Evolutionary conservation across 1,284 basidiomycete genomes (phyloP), one percentile per base, ranked within the genome.

Genomic region (Trichosporon sp.): DNA sequence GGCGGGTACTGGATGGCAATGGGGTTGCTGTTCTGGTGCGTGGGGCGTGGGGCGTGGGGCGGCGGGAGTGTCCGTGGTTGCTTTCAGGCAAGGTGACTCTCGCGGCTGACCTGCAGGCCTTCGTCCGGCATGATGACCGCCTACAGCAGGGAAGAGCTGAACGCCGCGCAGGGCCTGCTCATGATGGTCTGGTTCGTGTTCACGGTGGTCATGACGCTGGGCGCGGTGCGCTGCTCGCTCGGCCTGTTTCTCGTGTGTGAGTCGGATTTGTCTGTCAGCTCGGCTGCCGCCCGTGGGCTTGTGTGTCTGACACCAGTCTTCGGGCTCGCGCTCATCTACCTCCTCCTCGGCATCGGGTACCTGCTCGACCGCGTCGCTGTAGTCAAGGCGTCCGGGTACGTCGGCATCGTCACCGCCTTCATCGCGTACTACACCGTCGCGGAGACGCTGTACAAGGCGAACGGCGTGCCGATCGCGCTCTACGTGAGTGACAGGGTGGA

Each of bases 1-100:
- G 91, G 90, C 62, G 89, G 87, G 0, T 93, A 92, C 85, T 92
- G 91, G 90, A 84, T 92, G 81, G 91, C 90, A 1, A 91, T 88
- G 66, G 90, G 87, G 8, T 67, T 78, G 64, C 79, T 83, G 67
- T 75, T 76, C 42, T 75, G 66, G 65, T 58, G 53, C 4, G 53
- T 27, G n/a, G n/a, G n/a, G n/a, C n/a, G n/a, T n/a, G n/a, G n/a
- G n/a, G n/a, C n/a, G n/a, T n/a, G n/a, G n/a, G n/a, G n/a, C n/a
- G n/a, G n/a, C n/a, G n/a, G n/a, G n/a, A n/a, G n/a, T n/a, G n/a
- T n/a, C n/a, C n/a, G n/a, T n/a, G n/a, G n/a, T n/a, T n/a, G n/a
- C n/a, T n/a, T n/a, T n/a, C n/a, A n/a, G n/a, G n/a, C n/a, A n/a
- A n/a, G n/a, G n/a, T n/a, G n/a, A n/a, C n/a, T n/a, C n/a, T n/a